Evolutionary conservation across 2,329 filamentous ascomycete genomes (phyloP), one percentile per base, ranked within the genome.

Genomic region (Zarea fungicola): DNA sequence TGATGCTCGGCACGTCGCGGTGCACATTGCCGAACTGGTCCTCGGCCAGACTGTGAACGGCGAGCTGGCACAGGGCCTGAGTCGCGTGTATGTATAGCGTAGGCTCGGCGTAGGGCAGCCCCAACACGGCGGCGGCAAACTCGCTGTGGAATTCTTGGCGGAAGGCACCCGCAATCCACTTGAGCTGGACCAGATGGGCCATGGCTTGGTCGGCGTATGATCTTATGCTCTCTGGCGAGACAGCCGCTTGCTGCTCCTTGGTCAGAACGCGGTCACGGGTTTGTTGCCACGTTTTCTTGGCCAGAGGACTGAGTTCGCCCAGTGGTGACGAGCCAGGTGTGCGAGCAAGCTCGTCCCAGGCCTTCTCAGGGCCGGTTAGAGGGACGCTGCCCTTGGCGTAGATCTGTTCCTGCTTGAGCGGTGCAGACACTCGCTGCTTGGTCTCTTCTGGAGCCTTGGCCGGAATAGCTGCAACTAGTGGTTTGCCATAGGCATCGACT

Each of bases 21-120:
- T 95, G 85, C n/a, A 95, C 92, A 57, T 88, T 87, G 13, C 92
- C 92, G 61, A 83, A 93, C 40, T 78, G 77, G 63, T 97, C 92
- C 65, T 97, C 91, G 4, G 73, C 72, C 47, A 96, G 68, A 65
- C 87, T 92, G 53, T 79, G 78, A 4, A 89, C 77, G 1, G 87
- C 79, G 23, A 97, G 74, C 42, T 78, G 75, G 11, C 80, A 81
- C 32, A 93, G 69, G 1, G 85, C 79, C 51, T 83, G 81, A n/a
- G 84, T 75, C 2, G 88, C 85, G 61, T 92, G 83, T 43, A 86
- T 67, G 56, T 89, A 84, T 14, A 85, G 70, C 25, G 79, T 80
- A 1, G 81, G 71, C 60, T 87, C 83, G 3, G 84, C 85, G 59
- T 85, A 83, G 0, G 90, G 90, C 0, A 77, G 72, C 26, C 89